Conservation (phyloP, 257 asterid species). For the Petunia secreta region DNA sequence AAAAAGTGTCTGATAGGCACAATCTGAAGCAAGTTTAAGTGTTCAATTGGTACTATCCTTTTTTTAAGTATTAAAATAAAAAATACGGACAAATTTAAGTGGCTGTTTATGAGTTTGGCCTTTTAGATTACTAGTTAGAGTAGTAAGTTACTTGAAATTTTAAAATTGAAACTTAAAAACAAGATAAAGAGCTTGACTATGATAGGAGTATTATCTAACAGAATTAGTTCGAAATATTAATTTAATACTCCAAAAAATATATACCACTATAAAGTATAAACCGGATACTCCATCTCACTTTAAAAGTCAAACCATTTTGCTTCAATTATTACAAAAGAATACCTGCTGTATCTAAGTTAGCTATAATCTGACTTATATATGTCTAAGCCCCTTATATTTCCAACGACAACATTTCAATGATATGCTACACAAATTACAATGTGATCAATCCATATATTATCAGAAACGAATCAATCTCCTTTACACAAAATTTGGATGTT, state of each 20-base stretch:
- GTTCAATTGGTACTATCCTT: no score
- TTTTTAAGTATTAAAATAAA: no score
- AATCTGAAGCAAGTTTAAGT: no score
- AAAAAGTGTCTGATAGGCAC: no score
- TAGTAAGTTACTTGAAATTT: background rate
- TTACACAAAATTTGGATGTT: conserved; percentile 15
- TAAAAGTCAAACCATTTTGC: background rate
- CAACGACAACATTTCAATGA: conserved; percentile 21
- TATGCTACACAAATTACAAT: background rate
- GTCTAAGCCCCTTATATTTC: background rate
- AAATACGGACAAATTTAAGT: no score
- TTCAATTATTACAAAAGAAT: background rate
- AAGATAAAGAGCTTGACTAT: background rate
- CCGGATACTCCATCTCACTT: background rate
- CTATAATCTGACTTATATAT: background rate
- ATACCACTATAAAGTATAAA: background rate
- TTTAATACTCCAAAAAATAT: background rate
- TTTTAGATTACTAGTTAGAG: no score
- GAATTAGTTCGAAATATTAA: background rate
- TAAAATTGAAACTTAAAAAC: background rate
- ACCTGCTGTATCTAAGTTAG: background rate
- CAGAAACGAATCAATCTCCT: background rate
- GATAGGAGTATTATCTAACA: background rate
- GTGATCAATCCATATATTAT: background rate
- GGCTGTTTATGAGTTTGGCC: no score